Conservation (phyloP, 169 alveolate genomes). For the Eimeria maxima region DNA sequence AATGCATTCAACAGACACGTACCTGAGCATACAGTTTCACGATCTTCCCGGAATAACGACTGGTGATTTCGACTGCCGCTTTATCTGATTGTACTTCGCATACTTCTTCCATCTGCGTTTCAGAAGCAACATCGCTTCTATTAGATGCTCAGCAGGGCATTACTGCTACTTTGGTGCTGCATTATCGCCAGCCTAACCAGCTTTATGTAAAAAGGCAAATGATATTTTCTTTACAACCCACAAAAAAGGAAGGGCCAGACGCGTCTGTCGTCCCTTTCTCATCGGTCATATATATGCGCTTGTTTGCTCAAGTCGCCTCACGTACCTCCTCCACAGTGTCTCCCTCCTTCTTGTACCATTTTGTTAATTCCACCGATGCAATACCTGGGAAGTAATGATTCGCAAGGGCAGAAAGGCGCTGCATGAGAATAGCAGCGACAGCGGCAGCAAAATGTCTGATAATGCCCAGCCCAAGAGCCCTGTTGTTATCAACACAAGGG, state of each 20-base stretch:
- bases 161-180: no score
- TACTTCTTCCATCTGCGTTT: conserved; percentile 93
- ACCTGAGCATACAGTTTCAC: conserved; percentile 91
- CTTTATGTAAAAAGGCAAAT: background rate
- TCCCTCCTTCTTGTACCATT: conserved; percentile 95
- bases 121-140: background rate
- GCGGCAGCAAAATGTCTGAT: no score
- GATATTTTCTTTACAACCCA: background rate
- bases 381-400: conserved; percentile 87
- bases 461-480: background rate
- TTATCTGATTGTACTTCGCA: conserved; percentile 97
- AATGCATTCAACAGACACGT: background rate
- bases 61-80: conserved; percentile 96
- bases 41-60: conserved; percentile 94
- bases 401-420: background rate
- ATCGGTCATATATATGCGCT: background rate
- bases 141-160: no score
- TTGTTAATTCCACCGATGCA: conserved; percentile 96
- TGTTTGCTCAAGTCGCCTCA: background rate
- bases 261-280: background rate
- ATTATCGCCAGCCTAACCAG: background rate
- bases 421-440: background rate
- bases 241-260: background rate
- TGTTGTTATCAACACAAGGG: background rate
- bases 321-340: conserved; percentile 94